phyloP scores from a whole-genome alignment of 495 filamentous ascomycete genomes.

The Aspergillus nanangensis region DNA sequence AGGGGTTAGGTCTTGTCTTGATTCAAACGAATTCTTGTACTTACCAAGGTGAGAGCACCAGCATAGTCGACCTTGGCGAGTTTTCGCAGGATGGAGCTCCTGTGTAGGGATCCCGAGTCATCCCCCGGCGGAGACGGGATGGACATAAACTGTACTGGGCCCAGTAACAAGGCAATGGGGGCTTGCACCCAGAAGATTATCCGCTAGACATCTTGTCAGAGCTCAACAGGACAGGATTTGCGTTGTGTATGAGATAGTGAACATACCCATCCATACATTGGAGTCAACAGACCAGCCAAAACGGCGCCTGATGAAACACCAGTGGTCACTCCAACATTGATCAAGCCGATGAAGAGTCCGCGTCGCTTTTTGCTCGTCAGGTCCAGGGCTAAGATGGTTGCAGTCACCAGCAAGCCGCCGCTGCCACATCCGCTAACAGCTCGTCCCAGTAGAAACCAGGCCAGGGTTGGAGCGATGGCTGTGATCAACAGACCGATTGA shows the following conservation, averaged over 20 bases:
- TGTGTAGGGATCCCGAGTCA: constrained; percentile 12
- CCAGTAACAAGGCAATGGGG: constrained; percentile 51
- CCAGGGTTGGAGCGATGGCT: constrained; percentile 49
- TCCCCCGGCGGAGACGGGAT: constrained; percentile 45
- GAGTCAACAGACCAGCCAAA: constrained; percentile 59
- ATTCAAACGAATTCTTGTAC: too few relatives aligned
- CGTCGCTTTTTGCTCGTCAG: constrained; percentile 57
- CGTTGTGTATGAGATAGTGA: too few relatives aligned
- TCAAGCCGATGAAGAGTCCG: constrained; percentile 65
- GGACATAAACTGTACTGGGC: constrained; percentile 53
- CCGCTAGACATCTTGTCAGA: too few relatives aligned
- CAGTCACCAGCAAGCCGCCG: constrained; percentile 61
- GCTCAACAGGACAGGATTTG: too few relatives aligned
- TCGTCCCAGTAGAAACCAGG: constrained; percentile 61
- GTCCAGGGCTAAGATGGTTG: constrained; percentile 66
- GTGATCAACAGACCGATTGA: constrained; percentile 59
- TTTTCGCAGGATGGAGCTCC: constrained; percentile 33
- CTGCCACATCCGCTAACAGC: constrained; percentile 60
- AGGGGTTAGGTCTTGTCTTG: constrained; percentile 17
- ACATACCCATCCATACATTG: constrained; percentile 64
- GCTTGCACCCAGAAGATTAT: constrained; percentile 65
- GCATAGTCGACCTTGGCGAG: constrained; percentile 64
- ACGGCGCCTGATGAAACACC: constrained; percentile 69
- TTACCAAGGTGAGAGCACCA: constrained; percentile 58
- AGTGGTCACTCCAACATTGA: constrained; percentile 62